phyloP scores from a whole-genome alignment of 768 basidiomycete genomes.

The Tubosaeta brunneosetosa region DNA sequence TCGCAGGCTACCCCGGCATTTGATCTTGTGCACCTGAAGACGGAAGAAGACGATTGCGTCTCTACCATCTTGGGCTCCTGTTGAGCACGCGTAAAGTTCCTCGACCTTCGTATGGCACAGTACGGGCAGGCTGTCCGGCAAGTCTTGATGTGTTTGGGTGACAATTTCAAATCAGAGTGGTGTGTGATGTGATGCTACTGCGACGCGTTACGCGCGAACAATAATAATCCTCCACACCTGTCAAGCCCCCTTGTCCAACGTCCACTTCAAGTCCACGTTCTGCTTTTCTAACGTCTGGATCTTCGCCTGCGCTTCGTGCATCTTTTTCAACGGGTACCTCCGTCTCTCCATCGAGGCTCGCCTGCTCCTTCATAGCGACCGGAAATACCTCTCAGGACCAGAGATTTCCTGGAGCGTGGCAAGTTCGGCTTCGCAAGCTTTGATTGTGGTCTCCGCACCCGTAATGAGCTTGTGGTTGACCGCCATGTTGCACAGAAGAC shows the following conservation, averaged over 20 bases:
- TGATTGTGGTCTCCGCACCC: slow-evolving; percentile 58
- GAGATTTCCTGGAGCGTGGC: slow-evolving; percentile 56
- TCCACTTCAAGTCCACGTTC: slow-evolving; percentile 63
- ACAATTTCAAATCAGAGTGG: background rate
- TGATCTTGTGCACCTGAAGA: background rate
- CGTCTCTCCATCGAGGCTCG: slow-evolving; percentile 56
- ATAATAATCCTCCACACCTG: background rate
- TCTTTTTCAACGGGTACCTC: slow-evolving; percentile 67
- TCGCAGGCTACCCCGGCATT: background rate
- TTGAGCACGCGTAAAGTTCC: no score
- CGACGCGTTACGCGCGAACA: no score
- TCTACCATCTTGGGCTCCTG: no score
- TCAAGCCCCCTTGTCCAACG: slow-evolving; percentile 40
- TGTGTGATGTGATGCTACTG: background rate
- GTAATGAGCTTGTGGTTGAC: slow-evolving; percentile 67
- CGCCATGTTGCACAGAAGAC: slow-evolving; percentile 75
- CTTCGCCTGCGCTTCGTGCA: slow-evolving; percentile 64
- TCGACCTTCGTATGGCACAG: no score
- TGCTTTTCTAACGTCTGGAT: slow-evolving; percentile 65
- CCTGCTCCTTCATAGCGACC: slow-evolving; percentile 40
- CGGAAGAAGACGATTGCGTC: background rate
- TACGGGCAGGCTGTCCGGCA: no score
- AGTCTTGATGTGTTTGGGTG: background rate
- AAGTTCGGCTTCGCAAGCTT: slow-evolving; percentile 74
- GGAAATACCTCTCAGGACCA: slow-evolving; percentile 42